Percentiles rank a stretch among this genome's conserved stretches.
Evolutionary conservation across 2,329 filamentous ascomycete genomes (phyloP).

Genomic region (Talaromyces albobiverticillius): DNA sequence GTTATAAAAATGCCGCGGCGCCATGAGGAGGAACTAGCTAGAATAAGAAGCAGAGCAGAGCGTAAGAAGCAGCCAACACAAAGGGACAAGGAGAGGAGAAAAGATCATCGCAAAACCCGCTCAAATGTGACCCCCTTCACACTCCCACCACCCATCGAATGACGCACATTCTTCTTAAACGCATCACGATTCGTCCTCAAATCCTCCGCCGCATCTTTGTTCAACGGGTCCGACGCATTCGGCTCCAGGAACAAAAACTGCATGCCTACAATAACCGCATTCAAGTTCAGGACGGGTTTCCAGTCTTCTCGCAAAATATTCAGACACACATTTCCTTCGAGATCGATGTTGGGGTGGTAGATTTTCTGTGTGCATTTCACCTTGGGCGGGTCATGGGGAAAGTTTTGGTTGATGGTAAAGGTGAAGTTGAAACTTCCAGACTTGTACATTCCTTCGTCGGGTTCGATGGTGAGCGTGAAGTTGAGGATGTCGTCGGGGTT

Average conservation of each 20-base stretch:
- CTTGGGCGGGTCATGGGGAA: conserved; percentile 95
- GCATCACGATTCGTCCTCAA: conserved; percentile 78
- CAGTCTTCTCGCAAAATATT: conserved; percentile 98
- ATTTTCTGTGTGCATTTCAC: conserved; percentile 98
- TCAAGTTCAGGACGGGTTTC: conserved; percentile 97
- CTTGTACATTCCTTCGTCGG: conserved; percentile 72
- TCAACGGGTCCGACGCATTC: conserved; percentile 94
- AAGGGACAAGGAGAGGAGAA: not conserved
- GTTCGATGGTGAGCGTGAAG: conserved; percentile 49
- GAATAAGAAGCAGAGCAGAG: too few relatives aligned
- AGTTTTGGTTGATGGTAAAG: conserved; percentile 90
- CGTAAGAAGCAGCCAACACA: too few relatives aligned
- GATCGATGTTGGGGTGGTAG: conserved; percentile 97
- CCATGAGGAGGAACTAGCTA: not conserved
- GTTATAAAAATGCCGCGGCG: conserved; percentile 6
- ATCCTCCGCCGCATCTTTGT: conserved; percentile 96
- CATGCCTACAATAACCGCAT: conserved; percentile 91
- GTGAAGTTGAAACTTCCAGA: conserved; percentile 82
- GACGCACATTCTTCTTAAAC: conserved; percentile 88
- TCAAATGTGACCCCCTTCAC: conserved; percentile 75
- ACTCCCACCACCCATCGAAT: conserved; percentile 74
- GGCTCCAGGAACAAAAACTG: conserved; percentile 98
- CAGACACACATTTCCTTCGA: conserved; percentile 95
- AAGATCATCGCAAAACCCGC: conserved; percentile 64
- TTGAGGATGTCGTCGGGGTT: conserved; percentile 59